Base-by-base conservation (phyloP, 306 rosid species). In the Astragalus membranaceus region DNA sequence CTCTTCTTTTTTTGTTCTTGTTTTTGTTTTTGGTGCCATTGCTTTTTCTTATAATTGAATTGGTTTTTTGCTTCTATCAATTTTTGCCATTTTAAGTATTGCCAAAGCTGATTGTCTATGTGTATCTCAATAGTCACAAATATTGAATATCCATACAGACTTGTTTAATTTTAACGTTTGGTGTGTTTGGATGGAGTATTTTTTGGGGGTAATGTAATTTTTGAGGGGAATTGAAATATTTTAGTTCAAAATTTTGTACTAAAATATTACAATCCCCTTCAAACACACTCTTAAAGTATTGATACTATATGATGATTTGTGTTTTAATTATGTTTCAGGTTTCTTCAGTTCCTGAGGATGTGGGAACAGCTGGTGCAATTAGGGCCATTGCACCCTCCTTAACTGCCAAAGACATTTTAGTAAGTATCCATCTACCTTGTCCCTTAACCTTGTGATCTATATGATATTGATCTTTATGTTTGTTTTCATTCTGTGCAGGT, bases 361-460 rank as follows among this genome's bases (percentile, higher is more conserved):
- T 91, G 69, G 99, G 99, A 76, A 95, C 99, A 17, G 96, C 92
- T 56, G 97, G 92, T 79, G 96, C 97, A 37, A 87, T 95, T 73
- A 87, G 95, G 48, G 99, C 99, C 23, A 85, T 95, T 76, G 78
- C 91, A 7, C 95, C 69, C 73, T 95, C 83, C 78, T 78, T 95
- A 76, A 85, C 92, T 46, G 96, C 96, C 10, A 87, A 86, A 70
- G 96, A 95, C 80, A 86, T 95, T 79, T 79, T 95, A 95, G 99
- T 89, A 67, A 61, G 67, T 64, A 43, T 39, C 69, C 51, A 57
- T 64, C 35, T 68, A 32, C 16, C 36, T 33, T 20, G 51, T 42
- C 58, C 44, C 6, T n/a, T 16, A 6, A 36, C 36, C 64, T 36
- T 73, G 61, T 35, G 69, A 20, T 81, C 35, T 62, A 10, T 32